Evolutionary conservation across 805 yeast genomes (phyloP), one percentile per base, ranked within the genome.

Genomic region (Yamadazyma philogaea): DNA sequence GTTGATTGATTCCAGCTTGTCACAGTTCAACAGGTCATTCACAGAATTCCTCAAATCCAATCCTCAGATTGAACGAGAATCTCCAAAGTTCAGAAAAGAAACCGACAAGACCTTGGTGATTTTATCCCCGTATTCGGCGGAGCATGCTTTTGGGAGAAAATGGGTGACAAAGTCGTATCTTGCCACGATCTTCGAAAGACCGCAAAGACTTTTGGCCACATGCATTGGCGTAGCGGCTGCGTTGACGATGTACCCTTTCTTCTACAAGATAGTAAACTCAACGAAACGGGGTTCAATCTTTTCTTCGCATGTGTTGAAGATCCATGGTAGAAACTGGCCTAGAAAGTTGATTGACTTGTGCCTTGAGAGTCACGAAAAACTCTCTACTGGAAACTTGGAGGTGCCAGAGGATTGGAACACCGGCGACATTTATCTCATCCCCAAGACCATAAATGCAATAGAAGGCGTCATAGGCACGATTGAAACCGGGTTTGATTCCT

Each of bases 201-300:
- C 96, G 1, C 90, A 87, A 59, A 68, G 96, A 22, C 63, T 87
- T 35, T 68, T 82, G 42, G 93, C 95, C 0, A 70, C 82, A 7
- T 79, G 87, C n/a, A 66, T 87, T 45, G 96, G 96, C 1, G 75
- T 87, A 18, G 77, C 88, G 0, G 82, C 89, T 2, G 91, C 95
- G 0, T 56, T 82, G 17, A 73, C 89, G 2, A 74, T 79, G 77
- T 77, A 70, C 47, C 89, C 90, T 0, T 78, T 78, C 32, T 68
- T 74, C 37, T 83, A 75, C 51, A 69, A 72, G 11, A 53, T 83
- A 11, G 59, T 64, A 33, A 72, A 79, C 42, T 70, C 79, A 3
- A 60, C 70, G 6, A 69, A 70, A 47, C 66, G 68, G 35, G 70
- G 80, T 0, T 68, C 81, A 1, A 58, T 84, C 15, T 62, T 68